phyloP scores from a whole-genome alignment of 805 yeast genomes.

The Vanderwaltozyma yarrowii region DNA sequence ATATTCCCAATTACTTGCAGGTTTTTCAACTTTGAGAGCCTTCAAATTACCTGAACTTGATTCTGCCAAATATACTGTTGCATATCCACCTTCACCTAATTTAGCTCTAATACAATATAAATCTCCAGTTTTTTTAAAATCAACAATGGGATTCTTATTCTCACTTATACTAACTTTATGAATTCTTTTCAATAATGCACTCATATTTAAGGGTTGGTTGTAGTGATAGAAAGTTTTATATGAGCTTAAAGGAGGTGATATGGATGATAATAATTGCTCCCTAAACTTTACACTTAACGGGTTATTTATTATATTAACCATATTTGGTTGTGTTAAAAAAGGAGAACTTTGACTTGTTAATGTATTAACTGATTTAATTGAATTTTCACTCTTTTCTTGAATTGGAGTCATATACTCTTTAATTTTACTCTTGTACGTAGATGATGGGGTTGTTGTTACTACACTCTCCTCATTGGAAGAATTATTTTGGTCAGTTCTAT shows the following conservation, averaged over 20 bases:
- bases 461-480: not conserved
- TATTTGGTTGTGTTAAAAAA: slow-evolving; percentile 22
- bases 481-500: not conserved
- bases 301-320: slow-evolving; percentile 16
- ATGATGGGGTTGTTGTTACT: not conserved
- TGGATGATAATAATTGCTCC: slow-evolving; percentile 28
- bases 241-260: slow-evolving; percentile 30
- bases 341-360: slow-evolving; percentile 14
- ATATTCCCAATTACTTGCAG: slow-evolving; percentile 71
- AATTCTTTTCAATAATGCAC: slow-evolving; percentile 27
- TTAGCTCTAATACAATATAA: slow-evolving; percentile 32
- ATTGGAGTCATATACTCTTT: slow-evolving; percentile 23
- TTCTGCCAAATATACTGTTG: slow-evolving; percentile 65
- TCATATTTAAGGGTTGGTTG: slow-evolving; percentile 28
- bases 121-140: slow-evolving; percentile 27
- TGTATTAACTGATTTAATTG: not conserved
- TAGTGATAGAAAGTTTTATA: slow-evolving; percentile 28
- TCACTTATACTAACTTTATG: slow-evolving; percentile 31
- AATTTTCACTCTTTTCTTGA: slow-evolving; percentile 18
- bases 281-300: slow-evolving; percentile 40
- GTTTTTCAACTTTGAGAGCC: slow-evolving; percentile 67
- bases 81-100: slow-evolving; percentile 77
- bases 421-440: not conserved
- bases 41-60: slow-evolving; percentile 40
- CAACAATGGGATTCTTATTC: slow-evolving; percentile 29